Evolutionary conservation across 805 yeast species (phyloP).

Genomic region (Lipomyces lipofer): DNA sequence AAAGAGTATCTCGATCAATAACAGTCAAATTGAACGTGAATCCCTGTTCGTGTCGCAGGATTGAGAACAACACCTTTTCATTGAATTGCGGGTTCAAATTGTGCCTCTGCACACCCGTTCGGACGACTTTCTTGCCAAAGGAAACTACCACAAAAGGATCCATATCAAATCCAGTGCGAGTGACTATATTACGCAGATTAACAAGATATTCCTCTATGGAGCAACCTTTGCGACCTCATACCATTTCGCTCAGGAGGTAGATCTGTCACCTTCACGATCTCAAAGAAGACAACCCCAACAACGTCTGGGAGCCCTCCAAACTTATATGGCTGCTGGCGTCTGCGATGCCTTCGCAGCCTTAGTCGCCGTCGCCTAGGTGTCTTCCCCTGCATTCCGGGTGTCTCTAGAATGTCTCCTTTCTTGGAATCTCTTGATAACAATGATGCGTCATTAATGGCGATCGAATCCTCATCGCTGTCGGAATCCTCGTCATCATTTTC

Average conservation of each 20-base stretch:
- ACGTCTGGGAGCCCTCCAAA: conserved; percentile 33
- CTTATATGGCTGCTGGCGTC: conserved; percentile 10
- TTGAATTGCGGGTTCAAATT: conserved; percentile 79
- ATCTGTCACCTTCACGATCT: conserved; percentile 69
- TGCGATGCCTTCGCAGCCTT: conserved; percentile 6
- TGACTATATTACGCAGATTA: too few relatives aligned
- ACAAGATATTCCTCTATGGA: conserved; percentile 7
- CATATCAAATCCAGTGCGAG: conserved; percentile 84
- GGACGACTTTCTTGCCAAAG: conserved; percentile 81
- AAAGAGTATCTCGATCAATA: conserved; percentile 79
- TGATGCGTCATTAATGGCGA: neutral
- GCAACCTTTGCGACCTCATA: too few relatives aligned
- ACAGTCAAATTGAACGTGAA: conserved; percentile 71
- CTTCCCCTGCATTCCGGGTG: neutral
- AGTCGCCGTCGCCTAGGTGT: neutral
- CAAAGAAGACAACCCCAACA: conserved; percentile 73
- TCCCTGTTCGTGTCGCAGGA: conserved; percentile 61
- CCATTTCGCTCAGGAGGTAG: conserved; percentile 72
- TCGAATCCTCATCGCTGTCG: neutral
- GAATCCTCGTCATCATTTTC: conserved; percentile 3
- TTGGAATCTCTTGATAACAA: neutral
- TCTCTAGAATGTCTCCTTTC: neutral
- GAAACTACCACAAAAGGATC: conserved; percentile 94
- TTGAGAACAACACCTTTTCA: conserved; percentile 77
- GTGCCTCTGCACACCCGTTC: conserved; percentile 83